phyloP scores from a whole-genome alignment of 106 monocot genomes.

The Dendrobium officinale region DNA sequence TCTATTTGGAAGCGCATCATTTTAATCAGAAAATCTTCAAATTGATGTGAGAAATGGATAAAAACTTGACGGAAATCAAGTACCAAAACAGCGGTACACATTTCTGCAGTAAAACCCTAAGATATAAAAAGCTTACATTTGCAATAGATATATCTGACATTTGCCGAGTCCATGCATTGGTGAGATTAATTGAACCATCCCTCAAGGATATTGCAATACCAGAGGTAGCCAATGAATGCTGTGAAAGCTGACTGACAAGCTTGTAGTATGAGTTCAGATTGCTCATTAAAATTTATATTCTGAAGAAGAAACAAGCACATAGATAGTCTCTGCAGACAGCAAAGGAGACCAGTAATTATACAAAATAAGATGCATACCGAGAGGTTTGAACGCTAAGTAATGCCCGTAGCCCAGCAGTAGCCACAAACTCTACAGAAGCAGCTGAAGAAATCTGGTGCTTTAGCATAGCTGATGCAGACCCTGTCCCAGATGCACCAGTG shows the following conservation, averaged over 20 bases:
- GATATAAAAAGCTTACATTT: constrained; percentile 49
- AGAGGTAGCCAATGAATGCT: constrained; percentile 81
- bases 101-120: not conserved
- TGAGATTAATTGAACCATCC: constrained; percentile 85
- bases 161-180: constrained; percentile 92
- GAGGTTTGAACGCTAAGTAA: constrained; percentile 67
- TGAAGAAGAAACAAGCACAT: constrained; percentile 9
- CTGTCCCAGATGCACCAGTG: constrained; percentile 60
- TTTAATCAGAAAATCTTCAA: not conserved
- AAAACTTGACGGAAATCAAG: not conserved
- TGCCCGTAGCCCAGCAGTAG: constrained; percentile 64
- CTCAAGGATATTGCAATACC: constrained; percentile 62
- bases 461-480: constrained; percentile 55
- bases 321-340: not conserved
- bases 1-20: not conserved
- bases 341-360: not conserved
- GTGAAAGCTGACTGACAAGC: constrained; percentile 69
- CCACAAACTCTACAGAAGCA: constrained; percentile 85
- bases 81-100: not conserved
- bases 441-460: constrained; percentile 69
- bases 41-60: not conserved
- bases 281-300: constrained; percentile 8
- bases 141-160: constrained; percentile 68
- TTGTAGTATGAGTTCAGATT: constrained; percentile 15
- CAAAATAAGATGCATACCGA: constrained; percentile 34